Base-by-base conservation (phyloP, 768 basidiomycete species). In the Coprinopsis sp. region DNA sequence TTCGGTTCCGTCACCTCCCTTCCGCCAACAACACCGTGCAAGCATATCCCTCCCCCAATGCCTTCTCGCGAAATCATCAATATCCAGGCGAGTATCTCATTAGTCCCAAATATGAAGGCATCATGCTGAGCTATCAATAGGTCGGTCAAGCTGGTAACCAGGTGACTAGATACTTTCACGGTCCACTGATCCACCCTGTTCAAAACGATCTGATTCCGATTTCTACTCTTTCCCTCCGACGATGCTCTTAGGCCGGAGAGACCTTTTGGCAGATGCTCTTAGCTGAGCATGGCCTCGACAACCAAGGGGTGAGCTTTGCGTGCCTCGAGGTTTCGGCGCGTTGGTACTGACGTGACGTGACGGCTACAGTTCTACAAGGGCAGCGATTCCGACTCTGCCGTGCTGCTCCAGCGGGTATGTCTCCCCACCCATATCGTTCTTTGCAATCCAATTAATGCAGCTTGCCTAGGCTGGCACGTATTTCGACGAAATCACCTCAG, bases 211-310 rank as follows among this genome's bases (percentile, higher is more conserved):
- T 39, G 22, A 39, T 21, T 39, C 36, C 51, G 45, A 36, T 43
- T 51, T 25, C 34, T n/a, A n/a, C n/a, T n/a, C 38, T 29, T 40
- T 45, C 33, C 29, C 39, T 36, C 12, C 23, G 44, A 42, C 51
- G 51, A n/a, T 8, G n/a, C 50, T 49, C 30, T 37, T 60, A 74
- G 72, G 78, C 89, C 34, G 91, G 91, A 43, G 87, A 89, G 57
- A 76, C 77, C 36, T 98, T 95, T 64, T 96, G 93, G 93, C 73
- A 84, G 50, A 82, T 85, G 77, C 78, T 95, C 47, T 74, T 96
- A 19, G 78, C 81, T 13, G 90, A 93, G 67, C 91, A 93, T 63
- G 91, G 91, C 0, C 72, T 93, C 40, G 82, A 86, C 58, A 66
- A 78, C 18, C 67, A 73, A 11, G 87, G 89, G 60, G 87, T 91